Percentiles rank a stretch among this genome's conserved stretches.
Conservation (phyloP, 108 stramenopile genomes). For the Conticribra weissflogii region DNA sequence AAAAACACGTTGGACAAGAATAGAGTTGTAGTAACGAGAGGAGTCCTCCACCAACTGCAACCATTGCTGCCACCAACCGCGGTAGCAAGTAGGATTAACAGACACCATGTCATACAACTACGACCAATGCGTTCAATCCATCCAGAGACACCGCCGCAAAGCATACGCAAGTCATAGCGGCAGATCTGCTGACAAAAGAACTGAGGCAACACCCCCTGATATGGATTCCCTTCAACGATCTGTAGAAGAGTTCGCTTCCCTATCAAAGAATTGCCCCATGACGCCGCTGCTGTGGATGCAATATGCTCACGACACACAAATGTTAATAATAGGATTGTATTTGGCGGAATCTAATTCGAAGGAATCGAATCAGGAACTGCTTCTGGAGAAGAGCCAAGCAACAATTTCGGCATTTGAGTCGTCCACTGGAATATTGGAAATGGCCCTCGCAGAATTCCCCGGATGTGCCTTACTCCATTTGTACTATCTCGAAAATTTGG, state of each 20-base stretch:
- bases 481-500: slow-evolving; percentile 54
- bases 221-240: slow-evolving; percentile 51
- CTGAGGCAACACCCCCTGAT: slow-evolving; percentile 18
- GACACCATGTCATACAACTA: slow-evolving; percentile 60
- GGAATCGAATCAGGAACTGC: slow-evolving; percentile 7
- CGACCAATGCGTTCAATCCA: slow-evolving; percentile 49
- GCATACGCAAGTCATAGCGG: slow-evolving; percentile 27
- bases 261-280: slow-evolving; percentile 78
- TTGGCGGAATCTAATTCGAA: slow-evolving; percentile 13
- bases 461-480: slow-evolving; percentile 61
- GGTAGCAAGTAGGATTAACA: too few relatives aligned
- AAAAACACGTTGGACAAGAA: too few relatives aligned
- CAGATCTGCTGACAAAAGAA: neutral
- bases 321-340: slow-evolving; percentile 46
- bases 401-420: slow-evolving; percentile 51
- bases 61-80: too few relatives aligned
- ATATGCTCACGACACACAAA: slow-evolving; percentile 67
- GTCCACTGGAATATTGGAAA: slow-evolving; percentile 66
- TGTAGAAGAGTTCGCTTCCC: slow-evolving; percentile 50
- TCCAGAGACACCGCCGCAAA: slow-evolving; percentile 30
- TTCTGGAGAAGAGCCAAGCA: slow-evolving; percentile 15
- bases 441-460: slow-evolving; percentile 77
- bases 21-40: too few relatives aligned
- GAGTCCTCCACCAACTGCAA: too few relatives aligned
- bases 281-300: slow-evolving; percentile 90